phyloP scores from a whole-genome alignment of 2,329 filamentous ascomycete species.

The Cercospora sp. region DNA sequence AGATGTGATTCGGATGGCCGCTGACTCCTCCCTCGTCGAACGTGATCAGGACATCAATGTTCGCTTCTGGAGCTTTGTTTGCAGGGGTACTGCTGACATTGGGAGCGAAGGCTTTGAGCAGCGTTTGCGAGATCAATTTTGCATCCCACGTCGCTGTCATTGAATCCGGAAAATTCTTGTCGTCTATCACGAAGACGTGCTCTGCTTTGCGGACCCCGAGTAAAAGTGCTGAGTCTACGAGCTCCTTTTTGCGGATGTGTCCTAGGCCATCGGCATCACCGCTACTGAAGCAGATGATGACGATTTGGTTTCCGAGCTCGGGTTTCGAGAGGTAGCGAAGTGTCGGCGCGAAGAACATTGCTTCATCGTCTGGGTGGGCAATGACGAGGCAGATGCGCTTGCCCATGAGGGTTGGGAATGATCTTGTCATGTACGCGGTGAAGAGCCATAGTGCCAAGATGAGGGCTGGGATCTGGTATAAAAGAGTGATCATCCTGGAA shows the following conservation, averaged over 20 bases:
- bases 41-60: constrained; percentile 81
- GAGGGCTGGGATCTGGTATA: constrained; percentile 44
- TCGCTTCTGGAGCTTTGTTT: constrained; percentile 51
- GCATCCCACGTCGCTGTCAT: constrained; percentile 80
- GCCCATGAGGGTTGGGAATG: constrained; percentile 68
- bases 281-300: constrained; percentile 88
- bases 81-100: constrained; percentile 51
- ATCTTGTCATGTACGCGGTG: constrained; percentile 46
- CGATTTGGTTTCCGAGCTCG: constrained; percentile 81
- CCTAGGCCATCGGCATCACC: constrained; percentile 90
- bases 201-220: constrained; percentile 73
- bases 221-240: constrained; percentile 73
- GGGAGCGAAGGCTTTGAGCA: constrained; percentile 73
- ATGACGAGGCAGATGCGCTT: constrained; percentile 92
- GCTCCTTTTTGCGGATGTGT: constrained; percentile 76
- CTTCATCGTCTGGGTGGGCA: constrained; percentile 96
- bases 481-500: constrained; percentile 42
- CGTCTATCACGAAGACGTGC: constrained; percentile 83
- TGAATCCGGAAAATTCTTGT: constrained; percentile 80
- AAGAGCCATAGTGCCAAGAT: constrained; percentile 50
- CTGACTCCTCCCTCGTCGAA: constrained; percentile 85
- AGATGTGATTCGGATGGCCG: constrained; percentile 89
- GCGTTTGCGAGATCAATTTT: constrained; percentile 66
- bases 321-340: constrained; percentile 80
- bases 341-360: constrained; percentile 97